These are phyloP conservation scores for Malus hybrid DNA, from an alignment of 331 rosid species.

Conservation along the genomic window DNA sequence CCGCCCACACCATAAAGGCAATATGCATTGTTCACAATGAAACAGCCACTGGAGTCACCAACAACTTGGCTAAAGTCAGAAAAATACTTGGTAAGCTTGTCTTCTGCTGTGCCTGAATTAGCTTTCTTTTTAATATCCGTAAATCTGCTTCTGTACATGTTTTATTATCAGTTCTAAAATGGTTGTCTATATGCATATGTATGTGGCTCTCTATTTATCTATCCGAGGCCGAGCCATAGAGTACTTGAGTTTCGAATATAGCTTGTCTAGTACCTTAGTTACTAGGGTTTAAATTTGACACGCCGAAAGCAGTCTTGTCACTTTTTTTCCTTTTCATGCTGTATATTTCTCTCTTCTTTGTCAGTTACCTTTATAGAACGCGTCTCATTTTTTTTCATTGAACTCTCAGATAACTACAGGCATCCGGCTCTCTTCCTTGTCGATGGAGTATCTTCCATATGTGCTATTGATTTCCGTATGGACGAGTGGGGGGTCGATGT, in stretches of 20 bases:
- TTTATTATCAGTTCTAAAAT: not conserved
- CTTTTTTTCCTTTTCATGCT: not conserved
- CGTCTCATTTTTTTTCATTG: constrained; percentile 10
- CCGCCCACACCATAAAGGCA: constrained; percentile 80
- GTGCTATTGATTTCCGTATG: constrained; percentile 97
- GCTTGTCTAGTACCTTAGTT: not conserved
- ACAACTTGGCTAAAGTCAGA: constrained; percentile 73
- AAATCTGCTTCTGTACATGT: not conserved
- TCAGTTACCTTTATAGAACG: not conserved
- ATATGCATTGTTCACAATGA: constrained; percentile 95
- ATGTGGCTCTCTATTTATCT: not conserved
- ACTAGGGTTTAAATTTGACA: not conserved
- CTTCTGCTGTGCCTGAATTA: not conserved
- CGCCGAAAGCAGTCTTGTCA: not conserved
- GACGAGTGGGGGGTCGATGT: constrained; percentile 99
- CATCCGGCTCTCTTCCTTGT: constrained; percentile 94
- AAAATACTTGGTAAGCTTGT: constrained; percentile 62
- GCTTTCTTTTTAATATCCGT: not conserved
- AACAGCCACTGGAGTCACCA: constrained; percentile 97
- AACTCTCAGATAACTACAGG: constrained; percentile 56
- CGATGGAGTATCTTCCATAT: constrained; percentile 97
- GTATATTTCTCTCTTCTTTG: not conserved
- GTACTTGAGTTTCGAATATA: not conserved
- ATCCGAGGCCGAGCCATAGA: not conserved
- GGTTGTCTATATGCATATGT: not conserved